phyloP scores from a whole-genome alignment of 2,329 filamentous ascomycete species.

The Fusarium hainanense region DNA sequence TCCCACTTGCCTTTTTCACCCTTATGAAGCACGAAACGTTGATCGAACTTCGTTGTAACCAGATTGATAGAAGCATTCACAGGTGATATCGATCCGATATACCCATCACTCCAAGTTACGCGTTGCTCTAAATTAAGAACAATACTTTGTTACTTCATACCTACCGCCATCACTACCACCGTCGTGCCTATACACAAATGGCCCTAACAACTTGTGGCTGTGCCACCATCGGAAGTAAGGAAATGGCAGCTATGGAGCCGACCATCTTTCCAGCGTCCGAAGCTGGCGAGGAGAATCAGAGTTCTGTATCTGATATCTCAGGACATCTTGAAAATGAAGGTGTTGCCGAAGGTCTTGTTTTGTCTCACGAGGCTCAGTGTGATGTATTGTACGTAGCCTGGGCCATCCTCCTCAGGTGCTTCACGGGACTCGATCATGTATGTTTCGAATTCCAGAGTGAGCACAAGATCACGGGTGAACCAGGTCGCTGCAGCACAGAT shows the following conservation, averaged over 20 bases:
- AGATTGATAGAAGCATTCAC: neutral
- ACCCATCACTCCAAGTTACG: neutral
- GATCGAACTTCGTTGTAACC: neutral
- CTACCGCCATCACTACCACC: neutral
- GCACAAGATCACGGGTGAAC: neutral
- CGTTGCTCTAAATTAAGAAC: neutral
- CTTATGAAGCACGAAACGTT: neutral
- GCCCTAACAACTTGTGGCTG: constrained; percentile 14
- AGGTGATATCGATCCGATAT: neutral
- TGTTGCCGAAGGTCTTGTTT: neutral
- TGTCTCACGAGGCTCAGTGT: constrained; percentile 3
- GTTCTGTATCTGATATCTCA: neutral
- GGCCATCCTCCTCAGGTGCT: constrained; percentile 35
- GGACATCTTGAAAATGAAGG: neutral
- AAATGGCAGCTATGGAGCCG: constrained; percentile 26
- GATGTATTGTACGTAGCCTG: constrained; percentile 23
- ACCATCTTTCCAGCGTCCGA: constrained; percentile 40
- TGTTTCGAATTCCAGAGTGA: constrained; percentile 31
- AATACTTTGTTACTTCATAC: neutral
- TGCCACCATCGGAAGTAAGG: neutral
- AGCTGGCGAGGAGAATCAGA: constrained; percentile 13
- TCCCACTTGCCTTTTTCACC: neutral
- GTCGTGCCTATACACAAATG: constrained; percentile 9
- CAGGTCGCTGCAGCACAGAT: neutral
- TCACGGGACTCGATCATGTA: constrained; percentile 38